phyloP scores from a whole-genome alignment of 305 asterid genomes.

The Solanum hybrid region DNA sequence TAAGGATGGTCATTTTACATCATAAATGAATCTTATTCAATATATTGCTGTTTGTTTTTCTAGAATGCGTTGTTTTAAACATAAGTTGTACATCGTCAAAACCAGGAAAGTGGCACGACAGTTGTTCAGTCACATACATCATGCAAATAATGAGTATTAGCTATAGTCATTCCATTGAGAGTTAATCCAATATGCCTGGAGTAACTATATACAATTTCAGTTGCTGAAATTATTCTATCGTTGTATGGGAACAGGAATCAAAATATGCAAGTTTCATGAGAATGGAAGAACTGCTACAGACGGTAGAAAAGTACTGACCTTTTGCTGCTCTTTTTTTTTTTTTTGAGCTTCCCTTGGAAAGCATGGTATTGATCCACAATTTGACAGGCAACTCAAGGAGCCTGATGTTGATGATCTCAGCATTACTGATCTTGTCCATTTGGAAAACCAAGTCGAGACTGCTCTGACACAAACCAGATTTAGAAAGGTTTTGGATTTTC shows the following conservation, averaged over 20 bases:
- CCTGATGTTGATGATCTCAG: slow-evolving; percentile 25
- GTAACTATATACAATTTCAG: background rate
- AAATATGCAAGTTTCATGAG: slow-evolving; percentile 19
- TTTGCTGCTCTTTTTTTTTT: background rate
- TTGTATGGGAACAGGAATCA: slow-evolving; percentile 15
- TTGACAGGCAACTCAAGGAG: slow-evolving; percentile 31
- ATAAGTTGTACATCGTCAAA: background rate
- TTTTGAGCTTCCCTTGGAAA: background rate
- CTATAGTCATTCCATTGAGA: background rate
- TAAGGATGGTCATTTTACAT: background rate
- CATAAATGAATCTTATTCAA: background rate
- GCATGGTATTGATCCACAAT: background rate
- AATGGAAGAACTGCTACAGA: slow-evolving; percentile 34
- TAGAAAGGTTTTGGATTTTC: slow-evolving; percentile 28
- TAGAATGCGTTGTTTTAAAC: background rate
- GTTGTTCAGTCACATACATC: background rate
- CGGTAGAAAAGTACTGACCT: slow-evolving; percentile 33
- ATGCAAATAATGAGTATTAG: background rate
- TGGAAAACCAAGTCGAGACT: slow-evolving; percentile 41
- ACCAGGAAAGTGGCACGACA: background rate
- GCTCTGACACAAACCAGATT: slow-evolving; percentile 42
- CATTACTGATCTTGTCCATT: slow-evolving; percentile 30
- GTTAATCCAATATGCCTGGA: background rate
- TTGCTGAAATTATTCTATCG: background rate
- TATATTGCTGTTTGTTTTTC: background rate